Evolutionary conservation across 2,329 filamentous ascomycete species (phyloP).

Genomic region (Phialemonium atrogriseum): DNA sequence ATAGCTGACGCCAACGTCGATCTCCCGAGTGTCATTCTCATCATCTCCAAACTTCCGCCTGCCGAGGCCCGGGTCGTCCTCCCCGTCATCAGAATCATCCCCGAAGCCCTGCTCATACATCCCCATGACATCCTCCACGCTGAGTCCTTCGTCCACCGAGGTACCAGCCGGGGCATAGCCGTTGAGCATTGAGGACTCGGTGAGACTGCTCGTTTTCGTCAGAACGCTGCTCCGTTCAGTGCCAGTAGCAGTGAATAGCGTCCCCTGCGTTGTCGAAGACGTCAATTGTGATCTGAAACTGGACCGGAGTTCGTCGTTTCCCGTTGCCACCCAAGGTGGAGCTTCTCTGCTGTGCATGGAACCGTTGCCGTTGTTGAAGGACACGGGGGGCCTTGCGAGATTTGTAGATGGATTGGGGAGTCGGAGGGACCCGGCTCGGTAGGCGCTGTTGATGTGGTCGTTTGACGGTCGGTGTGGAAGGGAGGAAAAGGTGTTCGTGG

Average conservation of each 20-base stretch:
- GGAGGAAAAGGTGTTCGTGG: conserved; percentile 37
- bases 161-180: conserved; percentile 21
- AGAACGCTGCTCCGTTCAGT: conserved; percentile 77
- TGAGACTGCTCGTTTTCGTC: conserved; percentile 66
- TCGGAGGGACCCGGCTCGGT: conserved; percentile 10
- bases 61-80: conserved; percentile 27
- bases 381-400: conserved; percentile 18
- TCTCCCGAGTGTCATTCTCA: conserved; percentile 16
- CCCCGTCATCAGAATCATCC: conserved; percentile 38
- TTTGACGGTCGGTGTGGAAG: conserved; percentile 28
- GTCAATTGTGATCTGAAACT: conserved; percentile 50
- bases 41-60: conserved; percentile 16
- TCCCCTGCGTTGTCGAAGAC: conserved; percentile 49
- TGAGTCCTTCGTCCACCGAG: conserved; percentile 45
- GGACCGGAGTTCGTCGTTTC: conserved; percentile 40
- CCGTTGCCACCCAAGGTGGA: conserved; percentile 36
- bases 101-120: conserved; percentile 59
- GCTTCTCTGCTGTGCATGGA: conserved; percentile 19
- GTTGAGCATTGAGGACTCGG: conserved; percentile 33
- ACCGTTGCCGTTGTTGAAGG: conserved; percentile 15
- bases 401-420: background rate
- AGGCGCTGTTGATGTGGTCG: conserved; percentile 26
- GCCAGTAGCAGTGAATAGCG: conserved; percentile 32
- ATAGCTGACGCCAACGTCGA: conserved; percentile 8
- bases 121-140: conserved; percentile 61